These are phyloP conservation scores for Leptographium wingfieldii DNA, from an alignment of 2,329 filamentous ascomycete genomes.

Conservation along the genomic window DNA sequence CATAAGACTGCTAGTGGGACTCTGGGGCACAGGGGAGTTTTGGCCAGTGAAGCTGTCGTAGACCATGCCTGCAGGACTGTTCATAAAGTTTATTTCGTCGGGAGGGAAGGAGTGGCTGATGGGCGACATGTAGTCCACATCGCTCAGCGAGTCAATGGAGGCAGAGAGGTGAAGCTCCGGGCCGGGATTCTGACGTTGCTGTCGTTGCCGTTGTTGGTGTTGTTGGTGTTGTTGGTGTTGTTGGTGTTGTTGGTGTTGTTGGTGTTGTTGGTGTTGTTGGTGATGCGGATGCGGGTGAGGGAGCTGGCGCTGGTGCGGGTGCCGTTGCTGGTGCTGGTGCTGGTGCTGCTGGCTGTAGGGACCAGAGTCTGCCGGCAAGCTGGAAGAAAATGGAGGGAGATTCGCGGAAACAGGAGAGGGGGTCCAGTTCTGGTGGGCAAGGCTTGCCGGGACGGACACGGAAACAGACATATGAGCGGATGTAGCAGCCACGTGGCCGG, in stretches of 20 bases:
- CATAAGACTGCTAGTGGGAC: slow-evolving; percentile 41
- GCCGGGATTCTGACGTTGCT: slow-evolving; percentile 24
- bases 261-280: background rate
- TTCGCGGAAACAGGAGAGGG: background rate
- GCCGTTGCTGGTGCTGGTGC: background rate
- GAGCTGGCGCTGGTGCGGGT: background rate
- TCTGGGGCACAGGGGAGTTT: slow-evolving; percentile 41
- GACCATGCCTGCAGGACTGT: slow-evolving; percentile 38
- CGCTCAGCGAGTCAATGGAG: slow-evolving; percentile 47
- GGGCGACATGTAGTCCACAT: slow-evolving; percentile 47
- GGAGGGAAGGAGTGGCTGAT: slow-evolving; percentile 40
- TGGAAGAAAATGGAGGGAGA: slow-evolving; percentile 8
- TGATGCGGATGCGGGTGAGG: slow-evolving; percentile 3
- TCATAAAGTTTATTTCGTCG: slow-evolving; percentile 43
- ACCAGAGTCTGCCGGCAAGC: slow-evolving; percentile 5
- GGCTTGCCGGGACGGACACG: slow-evolving; percentile 6
- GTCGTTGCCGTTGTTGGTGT: slow-evolving; percentile 14
- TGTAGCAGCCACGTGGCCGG: background rate
- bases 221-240: background rate
- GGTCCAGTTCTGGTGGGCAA: slow-evolving; percentile 7
- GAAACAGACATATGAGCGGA: slow-evolving; percentile 4
- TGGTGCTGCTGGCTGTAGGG: background rate
- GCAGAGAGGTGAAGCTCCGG: slow-evolving; percentile 35
- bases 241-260: slow-evolving; percentile 14
- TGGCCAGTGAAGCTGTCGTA: slow-evolving; percentile 45